Evolutionary conservation across 2,329 filamentous ascomycete species (phyloP), one percentile per base, ranked within the genome.

Genomic region (Diaporthe aspalathi): DNA sequence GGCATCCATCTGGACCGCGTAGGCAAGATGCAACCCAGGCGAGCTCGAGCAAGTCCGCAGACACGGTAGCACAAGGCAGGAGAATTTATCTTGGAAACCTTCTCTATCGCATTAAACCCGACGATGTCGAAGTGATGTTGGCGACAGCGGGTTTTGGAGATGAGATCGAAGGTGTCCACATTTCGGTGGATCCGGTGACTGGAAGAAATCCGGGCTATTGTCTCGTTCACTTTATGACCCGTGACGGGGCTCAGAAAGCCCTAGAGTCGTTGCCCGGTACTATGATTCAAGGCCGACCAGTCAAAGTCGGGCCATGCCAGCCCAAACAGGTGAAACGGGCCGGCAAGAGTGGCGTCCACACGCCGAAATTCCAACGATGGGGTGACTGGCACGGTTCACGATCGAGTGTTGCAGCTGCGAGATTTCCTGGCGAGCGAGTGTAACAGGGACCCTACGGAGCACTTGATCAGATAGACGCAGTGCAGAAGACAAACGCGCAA

Each of bases 201-300:
- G 88, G 87, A 50, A 85, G 91, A 54, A 94, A 93, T 78, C 91
- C 91, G 0, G 91, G 90, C 47, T 93, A 93, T 81, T 94, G 62
- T 40, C 63, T 72, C 47, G 47, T 70, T 14, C 62, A 72, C 76
- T 88, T 94, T 70, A 79, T 80, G 56, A 85, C 84, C 57, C 84
- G 84, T 56, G 87, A 88, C 35, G 83, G 88, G 38, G 91, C 91
- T 3, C 83, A 88, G 5, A 79, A 79, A 1, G 90, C 89, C 1
- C 88, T 93, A 78, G 76, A 80, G n/a, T 82, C 85, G 16, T 81
- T 93, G 53, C 83, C 88, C 69, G 87, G 86, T 22, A 83, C 82
- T 24, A 81, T 84, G 16, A 81, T 93, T 40, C 84, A 88, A 17
- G 88, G 88, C 32, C 86, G 91, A 9, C 82, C 86, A 0, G 80